Evolutionary conservation across 768 basidiomycete species (phyloP), one percentile per base, ranked within the genome.

Genomic region (Lentinula edodes): DNA sequence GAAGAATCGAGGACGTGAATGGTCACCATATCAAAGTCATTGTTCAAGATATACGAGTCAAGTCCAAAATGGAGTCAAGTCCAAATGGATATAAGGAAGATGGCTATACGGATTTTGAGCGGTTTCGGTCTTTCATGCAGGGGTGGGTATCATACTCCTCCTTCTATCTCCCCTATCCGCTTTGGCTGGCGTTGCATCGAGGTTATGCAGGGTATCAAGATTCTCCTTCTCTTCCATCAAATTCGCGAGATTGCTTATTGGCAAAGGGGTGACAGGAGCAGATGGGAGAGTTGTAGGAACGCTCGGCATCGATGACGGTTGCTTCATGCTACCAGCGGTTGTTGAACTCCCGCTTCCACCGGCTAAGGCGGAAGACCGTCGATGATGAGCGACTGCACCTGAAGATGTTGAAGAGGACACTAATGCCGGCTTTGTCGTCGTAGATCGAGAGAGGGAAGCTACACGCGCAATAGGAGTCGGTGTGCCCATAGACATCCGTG

Each of bases 171-270:
- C 45, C 41, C 63, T 65, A 56, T 52, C 35, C 13, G 51, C 52
- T 57, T 23, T 60, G 18, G 34, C 56, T 50, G 28, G 61, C 42
- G 58, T 58, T 42, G 13, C 46, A 62, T 61, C 48, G 50, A n/a
- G 8, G 9, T 9, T 3, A 23, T 48, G 46, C 46, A 48, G n/a
- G 46, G 35, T 51, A 62, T 76, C 75, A 59, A 82, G 68, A 64
- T 88, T 88, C 73, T 87, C 85, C 73, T 87, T 88, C 68, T 87
- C 85, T 38, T 72, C 66, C 69, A 82, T 80, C 10, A 73, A 69
- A 32, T 75, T 66, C 63, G 38, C 41, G 7, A 56, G 41, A 12
- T n/a, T 36, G 23, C 77, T 81, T 78, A 16, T 6, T 18, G 28
- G 3, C 28, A 3, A 28, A 45, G 43, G 13, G 15, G 43, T 16